Evolutionary conservation across 306 rosid genomes (phyloP), one percentile per base, ranked within the genome.

Genomic region (Delonix regia): DNA sequence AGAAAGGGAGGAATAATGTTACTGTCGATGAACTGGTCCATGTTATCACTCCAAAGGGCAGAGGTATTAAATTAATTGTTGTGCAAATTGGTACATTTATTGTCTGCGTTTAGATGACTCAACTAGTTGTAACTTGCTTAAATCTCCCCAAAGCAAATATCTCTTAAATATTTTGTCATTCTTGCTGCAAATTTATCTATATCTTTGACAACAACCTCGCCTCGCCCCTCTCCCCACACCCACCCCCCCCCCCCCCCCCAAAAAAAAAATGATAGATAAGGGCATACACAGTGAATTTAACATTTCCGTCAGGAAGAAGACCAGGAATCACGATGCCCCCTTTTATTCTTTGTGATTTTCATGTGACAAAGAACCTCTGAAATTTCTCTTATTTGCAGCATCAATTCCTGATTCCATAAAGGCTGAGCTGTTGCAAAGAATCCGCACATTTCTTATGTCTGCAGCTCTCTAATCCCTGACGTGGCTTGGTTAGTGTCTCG

Each of bases 31-130:
- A 94, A 77, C 94, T 94, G 79, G 82, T 94, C 44, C 96, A 86
- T 75, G 87, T 88, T 78, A 94, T 94, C 69, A 94, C 97, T 75
- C 98, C 97, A 4, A 94, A 86, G 85, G 98, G 97, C 65, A 88
- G 98, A 88, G 97, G 98, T 90, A 62, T 21, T 27, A 15, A 64
- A 13, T 73, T 49, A 57, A 68, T 66, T 61, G 57, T 65, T 76
- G 56, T 74, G 30, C 30, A 25, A 21, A 27, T 30, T 71, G 24
- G 19, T 53, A 27, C 21, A 45, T 36, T 42, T 70, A 22, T 34
- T 57, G 47, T 67, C 53, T 70, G 49, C 49, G 41, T 66, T 34
- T 80, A 24, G 74, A 41, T 66, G 16, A 22, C 10, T 38, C 6
- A 24, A 34, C 47, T 75, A 19, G 24, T n/a, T 18, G 21, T 61